Base-by-base conservation (phyloP, 306 rosid species). In the Cucurbita argyrosperma region DNA sequence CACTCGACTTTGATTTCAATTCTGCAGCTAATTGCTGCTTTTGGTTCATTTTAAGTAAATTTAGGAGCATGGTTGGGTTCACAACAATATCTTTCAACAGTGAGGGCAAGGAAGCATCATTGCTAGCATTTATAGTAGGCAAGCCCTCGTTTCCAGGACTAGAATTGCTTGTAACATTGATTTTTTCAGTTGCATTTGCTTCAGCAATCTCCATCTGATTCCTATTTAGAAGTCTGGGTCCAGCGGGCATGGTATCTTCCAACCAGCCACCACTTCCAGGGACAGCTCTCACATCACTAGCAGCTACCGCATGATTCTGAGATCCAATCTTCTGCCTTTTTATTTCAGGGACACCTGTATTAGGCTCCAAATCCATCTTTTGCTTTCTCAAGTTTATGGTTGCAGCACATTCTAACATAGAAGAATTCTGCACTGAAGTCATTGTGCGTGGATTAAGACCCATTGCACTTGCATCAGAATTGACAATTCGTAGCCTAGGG, bases 401-500 rank as follows among this genome's bases (percentile, higher is more conserved):
- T 77, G 82, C 90, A 87, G 76, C 46, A 38, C 79, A 35, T 77
- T 88, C 96, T 57, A 39, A 79, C 79, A 83, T 89, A 72, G 96
- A 83, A 78, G 85, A 65, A 74, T 60, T 84, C 12, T 80, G 81
- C 77, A 78, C 63, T 39, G 54, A 43, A n/a, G 81, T 14, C 52
- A 77, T 39, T 57, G 85, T 72, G 56, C 84, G 78, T 78, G 80
- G 86, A 75, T 85, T 90, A 79, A 81, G 84, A 79, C 86, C 89
- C 75, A 77, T 76, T 37, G 76, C 72, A 83, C 79, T 82, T 35
- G 63, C 72, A 82, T 91, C 92, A 60, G 92, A 74, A 82, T 85
- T 87, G 75, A 83, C 81, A 72, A 85, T 77, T 59, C 91, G 95
- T 70, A 85, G 96, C 90, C 99, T 88, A 55, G 99, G 99, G 80